Evolutionary conservation across 495 filamentous ascomycete species (phyloP), one percentile per base, ranked within the genome.

Genomic region (Penicillium cinerascens): DNA sequence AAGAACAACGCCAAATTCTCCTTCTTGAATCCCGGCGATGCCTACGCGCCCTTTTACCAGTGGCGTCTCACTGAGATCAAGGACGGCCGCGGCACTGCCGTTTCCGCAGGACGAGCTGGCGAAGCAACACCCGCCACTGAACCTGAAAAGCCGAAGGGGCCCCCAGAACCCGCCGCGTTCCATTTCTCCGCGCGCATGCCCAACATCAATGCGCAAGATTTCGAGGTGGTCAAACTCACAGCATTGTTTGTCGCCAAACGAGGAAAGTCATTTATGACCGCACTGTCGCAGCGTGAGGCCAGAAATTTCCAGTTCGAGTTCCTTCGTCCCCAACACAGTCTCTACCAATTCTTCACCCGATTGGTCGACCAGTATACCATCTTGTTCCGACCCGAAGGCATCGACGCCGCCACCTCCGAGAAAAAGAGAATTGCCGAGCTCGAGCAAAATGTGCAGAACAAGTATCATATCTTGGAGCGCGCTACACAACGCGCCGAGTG

Each of bases 241-340:
- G 95, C 93, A 22, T 71, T 95, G 35, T 95, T 88, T 70, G 89
- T 91, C 54, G 93, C 95, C 39, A 90, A 88, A 67, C 88, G 92
- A 68, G 95, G 93, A 5, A 85, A 92, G 54, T 83, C 83, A 18
- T 98, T 90, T 69, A 87, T 96, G 83, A 97, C 91, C 4, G 80
- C 84, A 26, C 75, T 98, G 46, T 86, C 85, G 7, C 91, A 95
- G 66, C 82, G 89, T 48, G 93, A 98, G 75, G 78, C 89, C 13
- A 76, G 89, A 53, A 97, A 98, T 69, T 92, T 81, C 63, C 95
- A 98, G 67, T 98, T 97, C 68, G 92, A 97, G 71, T 98, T 98
- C 66, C 77, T 98, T 21, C 85, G 92, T 46, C 92, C 93, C 39
- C 92, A 96, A 60, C 95, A 98, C 77, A 92, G 85, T 64, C 84